These are phyloP conservation scores for Globisporangium iwayamae DNA, from an alignment of 352 stramenopile species.

Conservation along the genomic window DNA sequence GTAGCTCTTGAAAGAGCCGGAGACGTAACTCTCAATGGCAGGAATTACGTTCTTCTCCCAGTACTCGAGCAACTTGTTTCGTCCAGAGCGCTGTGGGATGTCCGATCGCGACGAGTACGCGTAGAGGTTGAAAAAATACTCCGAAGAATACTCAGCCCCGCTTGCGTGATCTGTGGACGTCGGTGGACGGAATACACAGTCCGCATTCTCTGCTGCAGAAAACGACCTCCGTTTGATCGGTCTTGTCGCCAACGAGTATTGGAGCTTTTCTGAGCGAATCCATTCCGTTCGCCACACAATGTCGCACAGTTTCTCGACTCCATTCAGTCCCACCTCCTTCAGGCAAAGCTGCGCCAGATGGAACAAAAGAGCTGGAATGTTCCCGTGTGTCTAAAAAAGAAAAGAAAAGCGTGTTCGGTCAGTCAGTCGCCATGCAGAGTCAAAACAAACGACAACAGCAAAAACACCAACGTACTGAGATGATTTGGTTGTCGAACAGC, in stretches of 20 bases:
- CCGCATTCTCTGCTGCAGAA: slow-evolving; percentile 30
- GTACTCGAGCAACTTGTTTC: slow-evolving; percentile 82
- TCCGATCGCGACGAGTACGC: slow-evolving; percentile 59
- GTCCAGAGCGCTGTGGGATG: slow-evolving; percentile 58
- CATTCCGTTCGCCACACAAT: slow-evolving; percentile 47
- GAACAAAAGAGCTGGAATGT: slow-evolving; percentile 54
- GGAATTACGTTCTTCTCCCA: slow-evolving; percentile 86
- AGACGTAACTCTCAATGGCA: slow-evolving; percentile 77
- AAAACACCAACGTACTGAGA: slow-evolving; percentile 32
- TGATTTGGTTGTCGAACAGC: slow-evolving; percentile 62
- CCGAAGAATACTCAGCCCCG: slow-evolving; percentile 17
- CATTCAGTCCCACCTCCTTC: slow-evolving; percentile 32
- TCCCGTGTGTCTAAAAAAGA: slow-evolving; percentile 44
- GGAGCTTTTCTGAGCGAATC: slow-evolving; percentile 32
- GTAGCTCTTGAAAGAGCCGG: slow-evolving; percentile 82
- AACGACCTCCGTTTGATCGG: slow-evolving; percentile 40
- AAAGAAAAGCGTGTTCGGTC: neutral
- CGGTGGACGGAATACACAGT: slow-evolving; percentile 25
- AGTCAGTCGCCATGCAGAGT: neutral
- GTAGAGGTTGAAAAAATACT: slow-evolving; percentile 74
- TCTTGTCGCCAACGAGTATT: slow-evolving; percentile 41
- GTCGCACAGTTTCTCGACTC: slow-evolving; percentile 28
- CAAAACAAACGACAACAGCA: too few relatives aligned
- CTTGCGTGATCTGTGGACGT: slow-evolving; percentile 18
- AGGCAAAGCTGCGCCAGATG: slow-evolving; percentile 58